Base-by-base conservation (phyloP, 2,329 filamentous ascomycete species). In the Fusarium odoratissimum region DNA sequence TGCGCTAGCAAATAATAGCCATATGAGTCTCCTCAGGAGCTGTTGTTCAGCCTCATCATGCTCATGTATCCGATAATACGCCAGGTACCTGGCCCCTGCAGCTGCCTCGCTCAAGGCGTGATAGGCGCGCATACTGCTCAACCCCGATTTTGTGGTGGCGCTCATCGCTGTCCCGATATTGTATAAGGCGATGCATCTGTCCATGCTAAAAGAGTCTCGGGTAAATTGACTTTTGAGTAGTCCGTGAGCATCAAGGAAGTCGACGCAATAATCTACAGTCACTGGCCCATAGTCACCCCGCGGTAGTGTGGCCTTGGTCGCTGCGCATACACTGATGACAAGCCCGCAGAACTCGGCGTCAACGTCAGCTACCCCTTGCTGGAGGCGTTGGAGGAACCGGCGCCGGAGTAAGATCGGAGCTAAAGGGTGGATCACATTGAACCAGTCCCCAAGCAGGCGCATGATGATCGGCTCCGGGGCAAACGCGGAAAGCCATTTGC, bases 141-240 rank as follows among this genome's bases (percentile, higher is more conserved):
- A 19, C 0, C 73, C 73, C 3, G 64, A 57, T 3, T 73, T 62
- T 0, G 60, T 37, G 3, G 67, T 49, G 2, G 75, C 72, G 12
- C 67, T 54, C 11, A 77, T 64, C 1, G 81, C 76, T 3, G 64
- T 75, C 6, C 78, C 77, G 8, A 83, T 60, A 40, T 83, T 81
- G 57, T 83, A 83, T 73, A 80, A 79, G 28, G 80, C 77, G 23
- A 81, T 76, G 65, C 80, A 81, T 72, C 80, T 82, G 49, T 83
- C 80, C 2, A 82, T 60, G 5, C 76, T 77, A 49, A 80, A 82
- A 1, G 61, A 48, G 1, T 73, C 54, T 14, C 62, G 60, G 0
- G 59, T 37, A 17, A 77, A 72, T 8, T 66, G 64, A 14, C 66
- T 69, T 11, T 70, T 51, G 1, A 81, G 66, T 14, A 82, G 64